phyloP scores from a whole-genome alignment of 805 yeast genomes.

The Candida sanyiensis region DNA sequence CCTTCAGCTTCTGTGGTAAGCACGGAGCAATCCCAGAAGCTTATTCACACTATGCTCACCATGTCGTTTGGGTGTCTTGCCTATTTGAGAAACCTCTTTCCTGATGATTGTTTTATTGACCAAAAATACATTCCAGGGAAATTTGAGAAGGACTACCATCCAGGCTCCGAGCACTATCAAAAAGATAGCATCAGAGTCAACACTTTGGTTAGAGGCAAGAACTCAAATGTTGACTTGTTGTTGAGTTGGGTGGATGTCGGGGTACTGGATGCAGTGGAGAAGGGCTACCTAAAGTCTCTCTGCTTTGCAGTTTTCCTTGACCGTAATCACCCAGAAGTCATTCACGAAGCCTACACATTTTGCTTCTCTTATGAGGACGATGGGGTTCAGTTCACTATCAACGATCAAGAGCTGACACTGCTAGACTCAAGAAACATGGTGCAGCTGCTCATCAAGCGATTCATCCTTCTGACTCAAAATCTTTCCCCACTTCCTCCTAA shows the following conservation, averaged over 20 bases:
- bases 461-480: slow-evolving; percentile 48
- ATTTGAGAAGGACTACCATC: slow-evolving; percentile 24
- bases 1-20: slow-evolving; percentile 22
- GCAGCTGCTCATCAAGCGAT: slow-evolving; percentile 44
- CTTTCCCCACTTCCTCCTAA: slow-evolving; percentile 45
- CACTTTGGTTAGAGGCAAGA: slow-evolving; percentile 40
- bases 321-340: slow-evolving; percentile 34
- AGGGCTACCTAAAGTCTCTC: slow-evolving; percentile 38
- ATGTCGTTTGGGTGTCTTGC: slow-evolving; percentile 55
- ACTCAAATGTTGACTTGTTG: slow-evolving; percentile 42
- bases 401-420: slow-evolving; percentile 14
- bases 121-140: slow-evolving; percentile 38
- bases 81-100: slow-evolving; percentile 51
- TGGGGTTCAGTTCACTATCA: slow-evolving; percentile 25
- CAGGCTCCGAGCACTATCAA: slow-evolving; percentile 24
- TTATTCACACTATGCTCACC: slow-evolving; percentile 42
- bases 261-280: slow-evolving; percentile 38
- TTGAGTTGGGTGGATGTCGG: slow-evolving; percentile 52
- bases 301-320: slow-evolving; percentile 42
- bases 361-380: slow-evolving; percentile 36
- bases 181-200: slow-evolving; percentile 40
- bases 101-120: slow-evolving; percentile 48
- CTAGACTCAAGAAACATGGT: slow-evolving; percentile 38
- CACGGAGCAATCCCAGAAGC: slow-evolving; percentile 37
- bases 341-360: slow-evolving; percentile 49